Base-by-base conservation (phyloP, 2,329 filamentous ascomycete genomes). In the Cordyceps fumosorosea region DNA sequence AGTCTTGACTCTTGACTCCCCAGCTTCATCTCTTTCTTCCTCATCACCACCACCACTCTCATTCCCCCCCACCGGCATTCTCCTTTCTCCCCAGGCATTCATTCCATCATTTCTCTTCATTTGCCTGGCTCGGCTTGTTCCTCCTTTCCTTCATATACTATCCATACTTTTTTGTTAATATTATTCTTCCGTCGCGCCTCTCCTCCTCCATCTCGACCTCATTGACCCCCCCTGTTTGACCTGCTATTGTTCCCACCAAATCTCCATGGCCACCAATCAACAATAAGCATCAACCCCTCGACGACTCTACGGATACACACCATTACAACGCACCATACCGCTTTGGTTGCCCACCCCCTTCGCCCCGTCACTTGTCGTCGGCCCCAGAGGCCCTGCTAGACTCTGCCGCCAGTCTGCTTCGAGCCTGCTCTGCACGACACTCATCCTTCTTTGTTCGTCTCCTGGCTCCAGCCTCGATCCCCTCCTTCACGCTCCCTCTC, bases 401-500 rank as follows among this genome's bases (percentile, higher is more conserved):
- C 56, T 58, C 56, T 37, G 8, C 12, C 56, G 55, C 34, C 50
- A 53, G 57, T 20, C 57, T 60, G 32, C 57, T 60, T 60, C 40
- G 48, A 60, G 47, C 48, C 57, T 44, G 10, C 42, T 58, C 56
- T 60, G 57, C 57, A 45, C 57, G 37, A 53, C 57, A 34, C 37
- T 53, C 20, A 45, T 60, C 22, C 48, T 53, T 60, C 37, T 54
- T 60, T 60, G 57, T 60, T 54, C 48, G 45, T 20, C 57, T 60
- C 50, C 57, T 60, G 48, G 48, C 57, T 60, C 26, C 57, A 45
- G 50, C 57, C 48, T 45, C n/a, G 50, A 60, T 60, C 57, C 57
- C 57, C 57, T 60, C 57, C 57, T 54, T 60, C 56, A 52, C 56
- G 32, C 47, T 59, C 42, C 48, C 53, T 47, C 57, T 60, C 57